Conservation (phyloP, 345 rosid genomes). For the Eucalyptus tenuipes region DNA sequence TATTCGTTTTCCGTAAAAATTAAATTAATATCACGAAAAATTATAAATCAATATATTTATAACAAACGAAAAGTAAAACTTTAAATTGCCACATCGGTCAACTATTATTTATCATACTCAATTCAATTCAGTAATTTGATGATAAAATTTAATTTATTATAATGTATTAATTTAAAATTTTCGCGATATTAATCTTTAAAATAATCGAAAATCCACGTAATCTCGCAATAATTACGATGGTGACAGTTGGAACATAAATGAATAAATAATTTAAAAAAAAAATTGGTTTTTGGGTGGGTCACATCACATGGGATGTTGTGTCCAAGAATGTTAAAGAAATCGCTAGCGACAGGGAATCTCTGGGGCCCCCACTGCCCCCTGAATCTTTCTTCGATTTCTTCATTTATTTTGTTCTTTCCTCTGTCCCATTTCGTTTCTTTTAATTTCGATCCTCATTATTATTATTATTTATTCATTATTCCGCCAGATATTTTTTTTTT, state of each 20-base stretch:
- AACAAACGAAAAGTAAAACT: too few species aligned
- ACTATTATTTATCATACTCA: too few species aligned
- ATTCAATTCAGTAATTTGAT: fast-evolving
- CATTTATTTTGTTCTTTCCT: neutral
- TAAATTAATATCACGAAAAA: too few species aligned
- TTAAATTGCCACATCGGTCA: too few species aligned
- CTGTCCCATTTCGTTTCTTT: neutral
- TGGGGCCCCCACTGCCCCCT: neutral
- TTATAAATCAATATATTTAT: too few species aligned
- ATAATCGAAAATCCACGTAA: too few species aligned
- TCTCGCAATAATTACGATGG: too few species aligned
- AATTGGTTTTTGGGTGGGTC: neutral
- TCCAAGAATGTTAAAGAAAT: neutral
- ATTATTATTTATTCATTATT: neutral
- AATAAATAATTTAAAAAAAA: neutral
- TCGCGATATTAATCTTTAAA: too few species aligned
- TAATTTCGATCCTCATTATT: neutral
- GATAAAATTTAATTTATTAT: too few species aligned
- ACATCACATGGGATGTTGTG: neutral
- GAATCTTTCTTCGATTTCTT: constrained; percentile 1
- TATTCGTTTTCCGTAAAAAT: too few species aligned
- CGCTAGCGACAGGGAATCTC: neutral
- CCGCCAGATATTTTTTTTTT: neutral
- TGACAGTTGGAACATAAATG: too few species aligned
- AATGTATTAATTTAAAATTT: fast-evolving